A percentile compares a stretch with the other conserved stretches of the same genome.
These are phyloP conservation scores for Oryza meyeriana DNA, from an alignment of 176 grass and related monocot genomes.

Conservation along the genomic window DNA sequence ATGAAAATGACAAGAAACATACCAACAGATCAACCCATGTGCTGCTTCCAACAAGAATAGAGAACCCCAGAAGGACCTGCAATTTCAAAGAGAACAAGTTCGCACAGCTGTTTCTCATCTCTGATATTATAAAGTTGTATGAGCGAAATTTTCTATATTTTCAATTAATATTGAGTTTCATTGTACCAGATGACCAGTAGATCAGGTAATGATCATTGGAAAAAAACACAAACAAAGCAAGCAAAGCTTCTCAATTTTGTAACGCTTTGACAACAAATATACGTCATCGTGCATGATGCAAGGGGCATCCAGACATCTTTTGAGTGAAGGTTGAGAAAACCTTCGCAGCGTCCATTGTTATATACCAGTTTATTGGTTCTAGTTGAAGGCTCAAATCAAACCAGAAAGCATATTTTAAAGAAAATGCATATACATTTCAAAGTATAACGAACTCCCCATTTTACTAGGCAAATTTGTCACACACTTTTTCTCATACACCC, in stretches of 20 bases:
- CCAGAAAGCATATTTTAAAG: no score
- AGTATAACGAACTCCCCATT: not conserved
- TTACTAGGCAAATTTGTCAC: not conserved
- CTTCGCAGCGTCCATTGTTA: not conserved
- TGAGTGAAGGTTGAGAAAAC: not conserved
- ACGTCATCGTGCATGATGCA: not conserved
- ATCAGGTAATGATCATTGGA: not conserved
- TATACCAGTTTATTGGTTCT: not conserved
- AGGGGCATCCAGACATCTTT: not conserved
- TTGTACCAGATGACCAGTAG: not conserved
- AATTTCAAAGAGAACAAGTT: conserved; percentile 21
- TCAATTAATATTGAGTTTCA: not conserved
- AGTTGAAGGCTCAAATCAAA: no score
- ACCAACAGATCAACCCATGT: conserved; percentile 99
- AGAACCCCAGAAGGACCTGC: conserved; percentile 95
- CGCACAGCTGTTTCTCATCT: not conserved
- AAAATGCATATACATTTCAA: no score
- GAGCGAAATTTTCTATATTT: not conserved
- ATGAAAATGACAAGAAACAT: conserved; percentile 36
- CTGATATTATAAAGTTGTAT: not conserved
- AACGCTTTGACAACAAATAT: not conserved
- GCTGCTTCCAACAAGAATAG: conserved; percentile 95
- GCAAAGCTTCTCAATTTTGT: not conserved
- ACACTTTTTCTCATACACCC: not conserved
- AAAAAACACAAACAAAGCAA: not conserved